These are phyloP conservation scores for Verticillium longisporum DNA, from an alignment of 2,329 filamentous ascomycete genomes.

Conservation along the genomic window DNA sequence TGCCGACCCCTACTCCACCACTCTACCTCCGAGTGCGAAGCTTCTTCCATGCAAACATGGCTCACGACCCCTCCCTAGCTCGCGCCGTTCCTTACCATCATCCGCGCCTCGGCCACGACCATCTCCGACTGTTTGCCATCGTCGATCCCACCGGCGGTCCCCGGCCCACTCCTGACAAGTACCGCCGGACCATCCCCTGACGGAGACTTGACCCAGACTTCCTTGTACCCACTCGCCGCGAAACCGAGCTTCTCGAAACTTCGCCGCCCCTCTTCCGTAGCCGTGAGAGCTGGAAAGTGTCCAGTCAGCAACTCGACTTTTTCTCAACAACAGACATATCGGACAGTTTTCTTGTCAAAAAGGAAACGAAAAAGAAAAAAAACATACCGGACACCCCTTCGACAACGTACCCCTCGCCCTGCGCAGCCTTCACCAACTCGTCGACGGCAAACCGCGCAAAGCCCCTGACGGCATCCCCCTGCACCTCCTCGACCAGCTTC, in stretches of 20 bases:
- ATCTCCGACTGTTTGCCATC: neutral
- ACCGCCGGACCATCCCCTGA: conserved; percentile 1
- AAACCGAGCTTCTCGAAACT: conserved; percentile 20
- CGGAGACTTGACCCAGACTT: conserved; percentile 13
- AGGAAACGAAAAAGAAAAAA: too few species aligned
- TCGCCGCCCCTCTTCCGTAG: conserved; percentile 18
- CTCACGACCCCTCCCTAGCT: neutral
- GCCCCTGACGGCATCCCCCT: conserved; percentile 2
- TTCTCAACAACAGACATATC: too few species aligned
- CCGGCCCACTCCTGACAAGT: neutral
- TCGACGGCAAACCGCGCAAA: conserved; percentile 17
- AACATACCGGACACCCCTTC: neutral
- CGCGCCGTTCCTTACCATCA: neutral
- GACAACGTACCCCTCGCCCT: neutral
- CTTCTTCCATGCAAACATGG: neutral
- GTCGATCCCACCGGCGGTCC: neutral
- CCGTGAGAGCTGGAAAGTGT: conserved; percentile 18
- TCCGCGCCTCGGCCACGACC: neutral
- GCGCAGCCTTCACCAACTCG: conserved; percentile 10
- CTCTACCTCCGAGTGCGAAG: neutral
- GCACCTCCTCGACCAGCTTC: conserved; percentile 11
- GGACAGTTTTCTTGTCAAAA: too few species aligned
- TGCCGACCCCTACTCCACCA: neutral
- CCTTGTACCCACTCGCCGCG: conserved; percentile 19
- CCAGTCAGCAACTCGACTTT: neutral